These are phyloP conservation scores for Asterella californica DNA, from an alignment of 225 moss, liverwort and hornwort genomes.

Conservation along the genomic window DNA sequence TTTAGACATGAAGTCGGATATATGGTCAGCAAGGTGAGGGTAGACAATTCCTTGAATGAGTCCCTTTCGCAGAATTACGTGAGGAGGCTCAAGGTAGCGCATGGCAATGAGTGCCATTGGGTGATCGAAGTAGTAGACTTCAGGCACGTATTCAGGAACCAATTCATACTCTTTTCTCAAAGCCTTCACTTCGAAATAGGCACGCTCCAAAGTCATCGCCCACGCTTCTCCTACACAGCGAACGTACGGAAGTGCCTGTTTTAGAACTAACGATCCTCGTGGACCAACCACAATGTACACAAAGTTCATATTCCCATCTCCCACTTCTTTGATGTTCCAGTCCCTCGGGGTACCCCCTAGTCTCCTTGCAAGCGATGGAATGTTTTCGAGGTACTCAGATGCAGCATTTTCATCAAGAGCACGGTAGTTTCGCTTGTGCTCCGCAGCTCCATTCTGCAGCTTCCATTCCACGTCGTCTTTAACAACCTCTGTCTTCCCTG, in stretches of 20 bases:
- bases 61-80: constrained; percentile 82
- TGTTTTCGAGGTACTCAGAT: constrained; percentile 51
- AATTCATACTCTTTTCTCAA: constrained; percentile 51
- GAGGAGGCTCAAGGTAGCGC: constrained; percentile 84
- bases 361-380: constrained; percentile 46
- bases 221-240: constrained; percentile 96
- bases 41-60: constrained; percentile 70
- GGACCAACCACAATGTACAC: constrained; percentile 80
- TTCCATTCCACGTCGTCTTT: constrained; percentile 9
- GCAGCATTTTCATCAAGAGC: constrained; percentile 62
- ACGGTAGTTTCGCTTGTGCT: constrained; percentile 11
- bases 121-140: constrained; percentile 80
- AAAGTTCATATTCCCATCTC: constrained; percentile 88
- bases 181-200: constrained; percentile 73
- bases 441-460: constrained; percentile 2
- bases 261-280: constrained; percentile 70
- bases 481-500: neutral
- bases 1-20: constrained; percentile 71
- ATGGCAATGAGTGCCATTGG: constrained; percentile 81
- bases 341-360: constrained; percentile 59
- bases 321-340: constrained; percentile 85
- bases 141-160: constrained; percentile 62
- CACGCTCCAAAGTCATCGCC: constrained; percentile 97
- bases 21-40: constrained; percentile 79
- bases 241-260: constrained; percentile 91